Conservation (phyloP, 2,329 filamentous ascomycete species). For the Phaeoacremonium minimum region DNA sequence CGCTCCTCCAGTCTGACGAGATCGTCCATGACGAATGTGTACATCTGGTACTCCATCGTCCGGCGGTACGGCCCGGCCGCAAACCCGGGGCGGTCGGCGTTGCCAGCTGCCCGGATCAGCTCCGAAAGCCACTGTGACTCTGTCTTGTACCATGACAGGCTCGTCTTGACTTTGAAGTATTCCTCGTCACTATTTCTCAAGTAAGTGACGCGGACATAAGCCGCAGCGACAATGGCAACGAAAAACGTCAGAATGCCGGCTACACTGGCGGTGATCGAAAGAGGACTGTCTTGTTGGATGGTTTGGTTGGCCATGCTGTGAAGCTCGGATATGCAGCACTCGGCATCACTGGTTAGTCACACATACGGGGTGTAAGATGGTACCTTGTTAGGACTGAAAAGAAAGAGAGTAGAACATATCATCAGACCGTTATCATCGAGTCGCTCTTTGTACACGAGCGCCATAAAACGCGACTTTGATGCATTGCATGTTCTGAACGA, state of each 20-base stretch:
- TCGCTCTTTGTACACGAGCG: too few relatives aligned
- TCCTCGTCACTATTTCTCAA: constrained; percentile 40
- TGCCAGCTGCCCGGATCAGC: constrained; percentile 25
- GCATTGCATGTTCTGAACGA: too few relatives aligned
- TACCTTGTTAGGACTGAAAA: too few relatives aligned
- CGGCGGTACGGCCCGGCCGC: constrained; percentile 8
- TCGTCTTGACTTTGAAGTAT: constrained; percentile 41
- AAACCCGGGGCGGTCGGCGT: constrained; percentile 14
- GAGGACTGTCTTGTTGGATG: constrained; percentile 31
- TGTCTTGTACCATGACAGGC: constrained; percentile 43
- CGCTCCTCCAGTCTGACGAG: constrained; percentile 36
- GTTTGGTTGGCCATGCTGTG: constrained; percentile 12
- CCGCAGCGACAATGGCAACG: constrained; percentile 35
- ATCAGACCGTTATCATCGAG: too few relatives aligned
- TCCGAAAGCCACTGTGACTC: constrained; percentile 40
- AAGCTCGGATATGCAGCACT: too few relatives aligned
- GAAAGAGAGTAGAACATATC: too few relatives aligned
- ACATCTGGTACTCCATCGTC: constrained; percentile 40
- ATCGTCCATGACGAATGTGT: constrained; percentile 41
- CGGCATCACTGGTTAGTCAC: too few relatives aligned
- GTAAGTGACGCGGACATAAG: constrained; percentile 38
- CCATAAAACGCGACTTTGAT: too few relatives aligned
- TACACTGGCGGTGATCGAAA: constrained; percentile 37
- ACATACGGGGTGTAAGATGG: too few relatives aligned
- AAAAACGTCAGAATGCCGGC: constrained; percentile 43